Evolutionary conservation across 768 basidiomycete species (phyloP), one percentile per base, ranked within the genome.

Genomic region (Boletus pseudo-olivaceus): DNA sequence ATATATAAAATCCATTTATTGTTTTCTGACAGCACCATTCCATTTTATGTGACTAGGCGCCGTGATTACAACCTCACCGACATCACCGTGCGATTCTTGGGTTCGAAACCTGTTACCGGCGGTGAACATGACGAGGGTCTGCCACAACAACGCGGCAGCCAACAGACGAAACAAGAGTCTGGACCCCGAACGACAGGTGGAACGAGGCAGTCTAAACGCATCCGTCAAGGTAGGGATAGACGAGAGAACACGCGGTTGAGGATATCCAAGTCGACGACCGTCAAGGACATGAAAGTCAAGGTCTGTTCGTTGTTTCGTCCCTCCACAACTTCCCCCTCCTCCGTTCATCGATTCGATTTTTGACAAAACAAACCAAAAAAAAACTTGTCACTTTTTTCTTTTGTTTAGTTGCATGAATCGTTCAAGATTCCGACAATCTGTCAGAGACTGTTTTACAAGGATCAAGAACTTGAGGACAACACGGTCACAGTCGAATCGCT

Each of bases 251-350:
- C 76, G 54, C 79, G 71, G 59, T 64, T 90, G 46, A 77, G 72
- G 11, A 77, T 93, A 42, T 73, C 75, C 41, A 91, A 88, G 67
- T 65, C 70, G 30, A 90, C 81, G 57, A 84, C 86, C 0, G 78
- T 93, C 47, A 90, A 86, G 67, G 89, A 92, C 15, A 81, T 93
- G 62, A 92, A 91, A 69, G 64, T 88, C 51, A 77, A 81, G 76
- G 87, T 90, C 53, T 54, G 81, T 69, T 17, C 29, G 14, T 23
- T 30, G 3, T 17, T 23, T 23, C 23, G 5, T 51, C 29, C 15
- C 32, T n/a, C 11, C 15, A 2, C 6, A 14, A 14, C 3, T 11
- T 2, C 9, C 17, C 30, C 15, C 8, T 14, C 23, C 23, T 33
- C 20, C 17, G 14, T 47, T 14, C 23, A 51, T 47, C n/a, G 30